Conservation (phyloP, 768 basidiomycete genomes). For the Leccinum broughii region DNA sequence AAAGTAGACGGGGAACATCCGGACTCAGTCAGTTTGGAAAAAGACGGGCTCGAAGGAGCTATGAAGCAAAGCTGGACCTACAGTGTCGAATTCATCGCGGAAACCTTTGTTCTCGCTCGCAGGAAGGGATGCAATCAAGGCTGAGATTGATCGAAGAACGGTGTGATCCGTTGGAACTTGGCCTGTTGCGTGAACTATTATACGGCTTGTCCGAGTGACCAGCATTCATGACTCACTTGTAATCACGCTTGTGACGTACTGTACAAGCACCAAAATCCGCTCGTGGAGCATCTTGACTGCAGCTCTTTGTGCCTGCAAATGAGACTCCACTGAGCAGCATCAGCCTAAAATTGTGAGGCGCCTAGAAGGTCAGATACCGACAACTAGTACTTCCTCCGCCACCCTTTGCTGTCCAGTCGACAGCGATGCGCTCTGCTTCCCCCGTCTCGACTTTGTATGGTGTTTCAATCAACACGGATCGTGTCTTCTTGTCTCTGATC, state of each 20-base stretch:
- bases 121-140: constrained; percentile 85
- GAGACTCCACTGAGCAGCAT: constrained; percentile 71
- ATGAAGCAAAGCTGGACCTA: constrained; percentile 35
- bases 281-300: constrained; percentile 97
- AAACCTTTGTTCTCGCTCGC: constrained; percentile 83
- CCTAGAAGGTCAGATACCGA: constrained; percentile 40
- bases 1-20: constrained; percentile 1
- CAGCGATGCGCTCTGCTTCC: constrained; percentile 97
- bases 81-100: constrained; percentile 86
- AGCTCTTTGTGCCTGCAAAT: constrained; percentile 88
- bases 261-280: constrained; percentile 80
- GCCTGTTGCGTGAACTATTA: constrained; percentile 42
- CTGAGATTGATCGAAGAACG: constrained; percentile 79
- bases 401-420: constrained; percentile 90
- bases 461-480: constrained; percentile 81
- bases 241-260: constrained; percentile 78
- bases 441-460: constrained; percentile 92
- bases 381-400: constrained; percentile 80
- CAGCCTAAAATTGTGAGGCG: background rate
- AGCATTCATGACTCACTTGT: constrained; percentile 50
- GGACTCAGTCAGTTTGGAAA: background rate
- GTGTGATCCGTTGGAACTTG: constrained; percentile 75
- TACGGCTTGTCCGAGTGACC: background rate
- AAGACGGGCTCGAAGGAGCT: background rate
- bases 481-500: constrained; percentile 73